phyloP scores from a whole-genome alignment of 495 filamentous ascomycete genomes.

The Jackrogersella minutella region DNA sequence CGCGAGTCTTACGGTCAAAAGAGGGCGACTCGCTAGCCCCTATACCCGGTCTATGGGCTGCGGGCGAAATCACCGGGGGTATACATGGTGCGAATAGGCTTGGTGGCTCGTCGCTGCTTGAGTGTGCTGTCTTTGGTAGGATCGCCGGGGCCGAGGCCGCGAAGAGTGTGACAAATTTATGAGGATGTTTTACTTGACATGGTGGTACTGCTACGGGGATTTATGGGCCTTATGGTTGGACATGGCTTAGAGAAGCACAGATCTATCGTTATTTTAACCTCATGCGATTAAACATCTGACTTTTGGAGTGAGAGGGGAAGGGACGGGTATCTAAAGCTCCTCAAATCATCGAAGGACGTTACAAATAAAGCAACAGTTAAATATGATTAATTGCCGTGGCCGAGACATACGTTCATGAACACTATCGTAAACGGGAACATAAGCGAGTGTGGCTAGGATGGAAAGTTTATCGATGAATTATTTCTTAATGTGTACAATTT shows the following conservation, averaged over 20 bases:
- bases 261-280: not conserved
- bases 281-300: too few relatives aligned
- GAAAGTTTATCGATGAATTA: too few relatives aligned
- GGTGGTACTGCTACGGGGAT: not conserved
- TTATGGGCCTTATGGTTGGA: not conserved
- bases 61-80: conserved; percentile 65
- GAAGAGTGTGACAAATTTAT: conserved; percentile 21
- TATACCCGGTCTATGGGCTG: conserved; percentile 60
- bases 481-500: too few relatives aligned
- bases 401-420: too few relatives aligned
- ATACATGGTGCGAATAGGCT: conserved; percentile 64
- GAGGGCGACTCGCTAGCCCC: conserved; percentile 40
- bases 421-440: too few relatives aligned
- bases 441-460: too few relatives aligned
- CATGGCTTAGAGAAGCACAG: not conserved
- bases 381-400: too few relatives aligned
- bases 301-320: too few relatives aligned
- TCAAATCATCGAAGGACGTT: too few relatives aligned
- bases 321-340: too few relatives aligned
- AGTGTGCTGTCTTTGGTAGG: conserved; percentile 68
- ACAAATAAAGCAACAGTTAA: too few relatives aligned
- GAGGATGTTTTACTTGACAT: not conserved
- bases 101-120: conserved; percentile 60
- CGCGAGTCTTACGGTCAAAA: conserved; percentile 50
- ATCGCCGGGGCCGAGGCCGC: conserved; percentile 61